Base-by-base conservation (phyloP, 1,139 yeast species). In the Wickerhamomyces sp. region DNA sequence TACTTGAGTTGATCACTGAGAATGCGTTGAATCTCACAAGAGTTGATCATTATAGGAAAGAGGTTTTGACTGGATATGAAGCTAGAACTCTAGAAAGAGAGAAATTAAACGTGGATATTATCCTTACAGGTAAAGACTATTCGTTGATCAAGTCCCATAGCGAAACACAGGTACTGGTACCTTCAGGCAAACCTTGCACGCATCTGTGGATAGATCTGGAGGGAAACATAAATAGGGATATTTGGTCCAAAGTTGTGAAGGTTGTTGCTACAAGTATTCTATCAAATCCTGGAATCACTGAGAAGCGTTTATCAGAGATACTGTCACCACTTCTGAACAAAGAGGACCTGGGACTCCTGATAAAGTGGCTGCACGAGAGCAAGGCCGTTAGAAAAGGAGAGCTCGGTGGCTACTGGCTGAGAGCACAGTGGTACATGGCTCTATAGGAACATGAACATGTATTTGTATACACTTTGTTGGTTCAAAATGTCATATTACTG, bases 171-270 rank as follows among this genome's bases (percentile, higher is more conserved):
- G 45, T 54, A 1, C 33, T 45, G 5, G 74, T 83, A 1, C 84
- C 90, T 0, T 57, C 70, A 3, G 83, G 80, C 0, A 62, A 67
- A 22, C 78, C 92, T 2, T 81, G 88, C 42, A 74, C 84, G 1
- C 75, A 75, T 37, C 61, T 85, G 10, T 88, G 96, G 96, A 67
- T 85, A 9, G 85, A 81, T 49, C 60, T 81, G 26, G 60, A 68
- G 31, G 94, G 95, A 1, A 61, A 68, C 22, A 68, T 86, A 20
- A 78, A 83, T 48, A 62, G 60, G 20, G 58, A 59, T 0, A 59
- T 85, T n/a, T 88, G 95, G 90, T 60, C 62, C 12, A 72, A 69
- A 40, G 57, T 81, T 0, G 59, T 82, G 1, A 61, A 70, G 22
- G 67, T 76, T n/a, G 46, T 78, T 0, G 44, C 80, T 1, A 62